phyloP scores from a whole-genome alignment of 306 rosid genomes.

The Psophocarpus tetragonolobus region DNA sequence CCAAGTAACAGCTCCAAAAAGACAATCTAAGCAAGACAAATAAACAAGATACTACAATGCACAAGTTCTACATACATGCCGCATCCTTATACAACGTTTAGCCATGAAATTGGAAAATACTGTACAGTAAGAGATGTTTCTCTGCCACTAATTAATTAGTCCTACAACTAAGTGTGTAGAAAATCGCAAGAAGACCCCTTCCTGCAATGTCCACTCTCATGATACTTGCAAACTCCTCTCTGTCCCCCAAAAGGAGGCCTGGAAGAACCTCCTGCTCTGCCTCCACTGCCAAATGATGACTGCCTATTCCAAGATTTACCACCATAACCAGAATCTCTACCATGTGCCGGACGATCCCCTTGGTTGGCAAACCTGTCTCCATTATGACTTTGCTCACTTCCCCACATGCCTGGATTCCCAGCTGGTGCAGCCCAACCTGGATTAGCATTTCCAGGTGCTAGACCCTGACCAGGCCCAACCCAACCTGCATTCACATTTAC shows the following conservation, averaged over 20 bases:
- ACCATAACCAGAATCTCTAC: constrained; percentile 68
- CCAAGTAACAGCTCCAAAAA: constrained; percentile 23
- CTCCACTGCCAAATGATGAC: constrained; percentile 59
- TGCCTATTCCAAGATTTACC: constrained; percentile 81
- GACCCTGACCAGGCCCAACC: constrained; percentile 58
- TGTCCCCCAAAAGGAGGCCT: constrained; percentile 76
- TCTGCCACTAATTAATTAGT: constrained; percentile 30
- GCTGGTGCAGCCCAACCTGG: constrained; percentile 63
- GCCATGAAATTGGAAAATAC: constrained; percentile 47
- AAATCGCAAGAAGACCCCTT: constrained; percentile 85
- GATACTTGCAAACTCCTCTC: constrained; percentile 74
- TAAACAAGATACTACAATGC: constrained; percentile 43
- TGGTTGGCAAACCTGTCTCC: constrained; percentile 67
- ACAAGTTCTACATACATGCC: constrained; percentile 48
- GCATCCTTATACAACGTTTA: constrained; percentile 50
- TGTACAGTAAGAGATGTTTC: constrained; percentile 72
- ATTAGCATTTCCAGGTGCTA: constrained; percentile 55
- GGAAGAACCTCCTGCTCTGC: constrained; percentile 75
- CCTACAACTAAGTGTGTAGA: constrained; percentile 61
- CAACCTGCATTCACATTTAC: constrained; percentile 59
- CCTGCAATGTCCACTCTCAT: constrained; percentile 88
- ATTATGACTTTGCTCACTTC: constrained; percentile 55
- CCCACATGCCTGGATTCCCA: constrained; percentile 56
- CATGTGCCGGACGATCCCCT: constrained; percentile 59
- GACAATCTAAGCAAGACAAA: constrained; percentile 12